Conservation (phyloP, 2,329 filamentous ascomycete genomes). For the Pestalotiopsis sp. region DNA sequence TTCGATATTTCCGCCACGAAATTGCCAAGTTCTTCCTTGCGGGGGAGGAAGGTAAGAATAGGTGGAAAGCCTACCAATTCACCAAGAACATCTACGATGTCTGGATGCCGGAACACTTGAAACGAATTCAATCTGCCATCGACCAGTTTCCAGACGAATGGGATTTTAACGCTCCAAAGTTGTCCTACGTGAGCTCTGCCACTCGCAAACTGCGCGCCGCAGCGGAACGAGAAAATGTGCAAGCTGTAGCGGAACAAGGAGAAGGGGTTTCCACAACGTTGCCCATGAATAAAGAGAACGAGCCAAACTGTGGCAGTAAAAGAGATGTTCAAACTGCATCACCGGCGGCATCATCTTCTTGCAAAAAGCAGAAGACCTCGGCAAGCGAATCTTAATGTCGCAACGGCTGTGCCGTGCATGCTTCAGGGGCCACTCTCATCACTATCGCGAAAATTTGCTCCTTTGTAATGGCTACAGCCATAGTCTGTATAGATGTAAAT, state of each 20-base stretch:
- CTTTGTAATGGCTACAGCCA: not conserved
- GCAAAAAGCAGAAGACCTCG: slow-evolving; percentile 12
- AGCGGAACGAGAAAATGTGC: no score
- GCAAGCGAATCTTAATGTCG: not conserved
- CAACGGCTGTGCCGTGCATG: not conserved
- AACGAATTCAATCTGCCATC: slow-evolving; percentile 39
- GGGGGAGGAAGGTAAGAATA: slow-evolving; percentile 33
- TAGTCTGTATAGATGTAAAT: not conserved
- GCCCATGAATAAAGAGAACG: not conserved
- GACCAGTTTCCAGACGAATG: slow-evolving; percentile 30
- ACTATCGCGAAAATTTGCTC: not conserved
- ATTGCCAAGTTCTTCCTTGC: slow-evolving; percentile 38
- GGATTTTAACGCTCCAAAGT: slow-evolving; percentile 14
- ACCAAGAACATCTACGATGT: slow-evolving; percentile 38
- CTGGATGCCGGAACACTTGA: slow-evolving; percentile 38
- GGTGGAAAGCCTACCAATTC: slow-evolving; percentile 40
- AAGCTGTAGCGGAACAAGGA: not conserved
- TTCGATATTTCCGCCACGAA: slow-evolving; percentile 40
- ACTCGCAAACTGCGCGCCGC: no score
- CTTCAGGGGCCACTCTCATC: not conserved
- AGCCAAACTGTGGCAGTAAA: not conserved
- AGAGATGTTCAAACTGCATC: not conserved
- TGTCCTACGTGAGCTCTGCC: slow-evolving; percentile 12
- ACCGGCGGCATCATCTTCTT: not conserved
- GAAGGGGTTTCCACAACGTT: not conserved